Evolutionary conservation across 129 eudicot species (phyloP).

Genomic region (Daucus carota): DNA sequence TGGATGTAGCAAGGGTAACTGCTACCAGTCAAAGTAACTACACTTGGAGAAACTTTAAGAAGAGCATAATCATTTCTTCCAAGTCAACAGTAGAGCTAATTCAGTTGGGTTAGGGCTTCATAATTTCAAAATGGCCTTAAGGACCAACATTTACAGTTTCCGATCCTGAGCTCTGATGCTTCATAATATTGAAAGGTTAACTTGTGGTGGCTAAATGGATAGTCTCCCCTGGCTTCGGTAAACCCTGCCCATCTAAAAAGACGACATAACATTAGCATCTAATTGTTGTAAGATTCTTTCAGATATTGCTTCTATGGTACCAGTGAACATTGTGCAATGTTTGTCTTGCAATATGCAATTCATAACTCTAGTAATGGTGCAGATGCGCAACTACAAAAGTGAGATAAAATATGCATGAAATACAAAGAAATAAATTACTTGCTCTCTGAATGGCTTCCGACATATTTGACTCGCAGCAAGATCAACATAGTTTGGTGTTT

Average conservation of each 20-base stretch:
- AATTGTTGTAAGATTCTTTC: too few relatives aligned
- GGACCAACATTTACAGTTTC: slow-evolving; percentile 88
- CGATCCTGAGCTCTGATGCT: slow-evolving; percentile 88
- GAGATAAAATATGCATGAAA: neutral
- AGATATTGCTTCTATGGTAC: neutral
- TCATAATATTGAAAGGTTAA: slow-evolving; percentile 92
- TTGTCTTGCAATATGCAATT: neutral
- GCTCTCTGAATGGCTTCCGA: too few relatives aligned
- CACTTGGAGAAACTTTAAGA: slow-evolving; percentile 71
- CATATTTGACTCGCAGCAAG: slow-evolving; percentile 84
- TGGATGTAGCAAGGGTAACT: slow-evolving; percentile 97
- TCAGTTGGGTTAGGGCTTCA: slow-evolving; percentile 97
- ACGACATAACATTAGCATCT: too few relatives aligned
- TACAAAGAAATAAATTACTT: too few relatives aligned
- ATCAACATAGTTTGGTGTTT: slow-evolving; percentile 86
- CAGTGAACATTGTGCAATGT: neutral
- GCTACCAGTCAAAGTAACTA: slow-evolving; percentile 73
- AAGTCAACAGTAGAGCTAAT: slow-evolving; percentile 58
- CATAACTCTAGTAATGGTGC: neutral
- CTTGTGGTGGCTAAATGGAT: too few relatives aligned
- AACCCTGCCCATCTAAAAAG: too few relatives aligned
- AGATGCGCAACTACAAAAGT: neutral
- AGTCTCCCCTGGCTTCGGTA: too few relatives aligned
- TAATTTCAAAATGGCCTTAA: slow-evolving; percentile 83
- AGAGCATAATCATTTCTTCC: slow-evolving; percentile 50